phyloP scores from a whole-genome alignment of 192 early-diverging fungal genomes.

The Rhizophagus sp. region DNA sequence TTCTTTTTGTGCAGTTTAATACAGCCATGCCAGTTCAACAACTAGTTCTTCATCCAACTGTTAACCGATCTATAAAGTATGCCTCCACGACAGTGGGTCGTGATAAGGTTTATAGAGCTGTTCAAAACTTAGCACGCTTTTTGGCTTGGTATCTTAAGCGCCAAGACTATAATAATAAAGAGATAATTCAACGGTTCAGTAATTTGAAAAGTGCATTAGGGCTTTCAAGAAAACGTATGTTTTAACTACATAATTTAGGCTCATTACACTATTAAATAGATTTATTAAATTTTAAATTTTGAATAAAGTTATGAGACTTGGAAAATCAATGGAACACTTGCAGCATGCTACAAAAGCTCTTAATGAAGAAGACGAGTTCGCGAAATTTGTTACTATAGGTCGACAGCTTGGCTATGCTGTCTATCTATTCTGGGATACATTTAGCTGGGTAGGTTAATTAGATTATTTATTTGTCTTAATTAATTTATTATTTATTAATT shows the following conservation, averaged over 20 bases:
- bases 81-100: constrained; percentile 67
- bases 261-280: not conserved
- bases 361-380: constrained; percentile 59
- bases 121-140: constrained; percentile 88
- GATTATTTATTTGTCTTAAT: not conserved
- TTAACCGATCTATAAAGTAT: constrained; percentile 52
- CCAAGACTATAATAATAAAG: constrained; percentile 57
- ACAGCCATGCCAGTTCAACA: not conserved
- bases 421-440: constrained; percentile 65
- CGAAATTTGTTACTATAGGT: constrained; percentile 50
- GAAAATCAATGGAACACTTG: constrained; percentile 68
- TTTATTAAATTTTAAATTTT: constrained; percentile 6
- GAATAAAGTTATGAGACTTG: constrained; percentile 62
- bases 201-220: constrained; percentile 63
- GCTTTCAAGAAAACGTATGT: constrained; percentile 70
- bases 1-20: not conserved
- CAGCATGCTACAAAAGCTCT: constrained; percentile 57
- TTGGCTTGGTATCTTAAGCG: constrained; percentile 65
- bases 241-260: too few species aligned
- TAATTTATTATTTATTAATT: not conserved
- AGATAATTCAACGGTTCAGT: constrained; percentile 55
- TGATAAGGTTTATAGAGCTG: constrained; percentile 77
- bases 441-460: constrained; percentile 56
- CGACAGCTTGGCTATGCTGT: constrained; percentile 61
- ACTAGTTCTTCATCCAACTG: constrained; percentile 25